Base-by-base conservation (phyloP, 2,329 filamentous ascomycete genomes). In the Boeremia exigua region DNA sequence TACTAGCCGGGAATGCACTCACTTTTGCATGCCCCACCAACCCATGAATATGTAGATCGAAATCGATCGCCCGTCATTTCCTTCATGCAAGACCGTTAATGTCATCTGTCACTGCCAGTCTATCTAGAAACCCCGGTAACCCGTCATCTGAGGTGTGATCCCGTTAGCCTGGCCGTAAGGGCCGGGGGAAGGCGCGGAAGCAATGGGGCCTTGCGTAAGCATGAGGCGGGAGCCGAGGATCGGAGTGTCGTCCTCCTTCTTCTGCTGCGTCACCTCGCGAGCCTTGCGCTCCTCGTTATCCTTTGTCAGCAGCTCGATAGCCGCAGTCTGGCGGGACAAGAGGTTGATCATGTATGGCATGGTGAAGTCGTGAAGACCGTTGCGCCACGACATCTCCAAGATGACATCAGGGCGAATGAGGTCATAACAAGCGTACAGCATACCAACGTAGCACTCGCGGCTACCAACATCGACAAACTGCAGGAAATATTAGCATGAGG, bases 311-410 rank as follows among this genome's bases (percentile, higher is more conserved):
- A 83, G 76, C 56, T 92, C 86, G 65, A 99, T 89, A 53, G 96
- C 89, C 65, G 89, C 87, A 34, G 91, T 92, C 79, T 98, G 93
- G 78, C 96, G 92, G 66, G 88, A 87, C 61, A 99, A 83, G 81
- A 96, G 90, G 81, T 98, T 99, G 85, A 99, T 98, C 92, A 99
- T 96, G 83, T 96, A 99, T 15, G 95, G 95, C 96, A 99, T 99
- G 43, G 93, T 96, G 80, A 96, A 99, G 81, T 99, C 95, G 69
- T 88, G 87, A 34, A 99, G 88, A 57, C 92, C 92, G 74, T 96
- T 84, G 68, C 95, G 94, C 95, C 95, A 99, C 56, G 95, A 98
- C 54, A 99, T 86, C 81, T 99, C 95, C 77, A 99, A 86, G 56
- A 99, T 89, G 48, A 96, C 83, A 72, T 98, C 92, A 3, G 96